phyloP scores from a whole-genome alignment of 2,329 filamentous ascomycete genomes.

The Cordyceps tenuipes region DNA sequence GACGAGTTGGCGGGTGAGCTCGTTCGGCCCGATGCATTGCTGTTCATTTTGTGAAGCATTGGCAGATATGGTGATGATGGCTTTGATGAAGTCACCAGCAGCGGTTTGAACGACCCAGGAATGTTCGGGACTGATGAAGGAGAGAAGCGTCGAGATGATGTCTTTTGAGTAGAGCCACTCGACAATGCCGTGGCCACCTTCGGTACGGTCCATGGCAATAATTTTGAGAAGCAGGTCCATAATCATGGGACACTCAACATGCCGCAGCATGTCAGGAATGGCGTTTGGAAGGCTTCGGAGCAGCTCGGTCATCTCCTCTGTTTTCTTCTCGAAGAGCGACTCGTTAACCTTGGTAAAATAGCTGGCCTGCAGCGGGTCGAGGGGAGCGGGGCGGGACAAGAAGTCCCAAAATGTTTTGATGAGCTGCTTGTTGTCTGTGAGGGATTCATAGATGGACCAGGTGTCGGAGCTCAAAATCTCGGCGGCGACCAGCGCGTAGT shows the following conservation, averaged over 20 bases:
- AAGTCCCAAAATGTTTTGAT: conserved; percentile 88
- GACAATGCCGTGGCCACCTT: conserved; percentile 85
- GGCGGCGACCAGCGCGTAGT: conserved; percentile 87
- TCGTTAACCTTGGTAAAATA: conserved; percentile 99
- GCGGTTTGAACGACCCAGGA: conserved; percentile 90
- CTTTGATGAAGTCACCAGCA: conserved; percentile 94
- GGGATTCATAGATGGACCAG: conserved; percentile 89
- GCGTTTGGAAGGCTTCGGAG: conserved; percentile 77
- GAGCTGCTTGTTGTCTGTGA: conserved; percentile 75
- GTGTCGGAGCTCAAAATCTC: conserved; percentile 93
- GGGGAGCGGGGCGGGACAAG: conserved; percentile 69
- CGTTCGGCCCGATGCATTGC: conserved; percentile 97
- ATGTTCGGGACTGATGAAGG: conserved; percentile 77
- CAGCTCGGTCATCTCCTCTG: conserved; percentile 89
- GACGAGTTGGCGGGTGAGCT: conserved; percentile 88
- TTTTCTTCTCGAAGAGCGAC: conserved; percentile 94
- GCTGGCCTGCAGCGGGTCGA: conserved; percentile 88
- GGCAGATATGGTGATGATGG: conserved; percentile 96
- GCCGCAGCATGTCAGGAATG: conserved; percentile 76
- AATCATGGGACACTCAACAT: conserved; percentile 95
- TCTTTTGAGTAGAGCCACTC: conserved; percentile 94
- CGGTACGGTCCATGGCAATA: conserved; percentile 87
- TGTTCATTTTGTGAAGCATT: conserved; percentile 98
- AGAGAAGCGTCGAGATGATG: conserved; percentile 77
- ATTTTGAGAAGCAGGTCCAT: conserved; percentile 98